These are phyloP conservation scores for Piloderma croceum DNA, from an alignment of 768 basidiomycete genomes.

Conservation along the genomic window DNA sequence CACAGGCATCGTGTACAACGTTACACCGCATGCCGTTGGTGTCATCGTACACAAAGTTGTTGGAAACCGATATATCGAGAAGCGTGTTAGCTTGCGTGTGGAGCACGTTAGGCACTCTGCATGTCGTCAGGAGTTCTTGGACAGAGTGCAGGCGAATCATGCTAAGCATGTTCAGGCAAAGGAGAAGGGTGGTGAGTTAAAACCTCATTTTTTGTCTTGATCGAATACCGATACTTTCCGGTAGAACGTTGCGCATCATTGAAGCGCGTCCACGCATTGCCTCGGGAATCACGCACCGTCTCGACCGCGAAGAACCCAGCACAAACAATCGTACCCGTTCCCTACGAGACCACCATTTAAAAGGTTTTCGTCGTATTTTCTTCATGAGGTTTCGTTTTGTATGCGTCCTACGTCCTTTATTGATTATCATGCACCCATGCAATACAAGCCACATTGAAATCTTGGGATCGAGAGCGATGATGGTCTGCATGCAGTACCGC, in stretches of 20 bases:
- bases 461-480: no score
- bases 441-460: no score
- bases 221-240: background rate
- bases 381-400: background rate
- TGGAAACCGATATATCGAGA: constrained; percentile 98
- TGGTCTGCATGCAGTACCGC: no score
- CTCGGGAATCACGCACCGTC: constrained; percentile 75
- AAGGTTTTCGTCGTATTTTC: constrained; percentile 13
- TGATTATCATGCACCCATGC: background rate
- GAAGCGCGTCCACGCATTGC: constrained; percentile 80
- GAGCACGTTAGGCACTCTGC: constrained; percentile 97
- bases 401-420: background rate
- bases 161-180: constrained; percentile 78
- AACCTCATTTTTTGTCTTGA: background rate
- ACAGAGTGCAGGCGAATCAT: constrained; percentile 91
- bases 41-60: constrained; percentile 98
- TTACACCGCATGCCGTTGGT: constrained; percentile 90
- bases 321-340: constrained; percentile 88
- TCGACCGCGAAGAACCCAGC: constrained; percentile 71
- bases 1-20: constrained; percentile 98
- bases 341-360: constrained; percentile 97
- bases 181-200: constrained; percentile 77
- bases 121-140: constrained; percentile 96
- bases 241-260: constrained; percentile 66
- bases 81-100: constrained; percentile 96